Conservation (phyloP, 805 yeast species). For the Wickerhamiella cacticola region DNA sequence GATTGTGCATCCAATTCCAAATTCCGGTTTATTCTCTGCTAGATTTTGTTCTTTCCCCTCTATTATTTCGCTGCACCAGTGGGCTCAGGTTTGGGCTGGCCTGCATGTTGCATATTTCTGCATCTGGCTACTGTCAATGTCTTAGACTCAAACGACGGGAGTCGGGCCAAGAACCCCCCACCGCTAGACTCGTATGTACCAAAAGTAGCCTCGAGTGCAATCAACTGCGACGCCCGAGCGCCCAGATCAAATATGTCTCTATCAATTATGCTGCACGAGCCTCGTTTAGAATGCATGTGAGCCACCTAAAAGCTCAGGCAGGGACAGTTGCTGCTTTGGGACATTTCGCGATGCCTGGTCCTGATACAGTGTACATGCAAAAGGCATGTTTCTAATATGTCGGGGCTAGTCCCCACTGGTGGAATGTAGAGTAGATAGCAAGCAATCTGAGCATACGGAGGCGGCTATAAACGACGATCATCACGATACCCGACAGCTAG, state of each 20-base stretch:
- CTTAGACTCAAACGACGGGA: background rate
- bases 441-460: background rate
- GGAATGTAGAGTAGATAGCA: background rate
- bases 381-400: background rate
- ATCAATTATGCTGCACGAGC: background rate
- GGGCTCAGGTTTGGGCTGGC: constrained; percentile 3
- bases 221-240: no score
- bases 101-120: background rate
- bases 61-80: background rate
- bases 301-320: background rate
- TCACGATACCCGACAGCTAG: no score
- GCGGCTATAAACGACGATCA: background rate
- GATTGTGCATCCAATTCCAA: background rate
- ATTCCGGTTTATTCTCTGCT: background rate
- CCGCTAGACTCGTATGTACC: background rate
- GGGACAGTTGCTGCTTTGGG: background rate
- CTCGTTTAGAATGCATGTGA: constrained; percentile 2
- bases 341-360: background rate
- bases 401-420: background rate
- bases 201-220: no score
- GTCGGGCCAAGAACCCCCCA: background rate
- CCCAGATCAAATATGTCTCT: no score
- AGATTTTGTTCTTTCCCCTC: background rate
- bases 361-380: background rate
- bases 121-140: background rate